Evolutionary conservation across 768 basidiomycete species (phyloP).

Genomic region (Mycena maculata): DNA sequence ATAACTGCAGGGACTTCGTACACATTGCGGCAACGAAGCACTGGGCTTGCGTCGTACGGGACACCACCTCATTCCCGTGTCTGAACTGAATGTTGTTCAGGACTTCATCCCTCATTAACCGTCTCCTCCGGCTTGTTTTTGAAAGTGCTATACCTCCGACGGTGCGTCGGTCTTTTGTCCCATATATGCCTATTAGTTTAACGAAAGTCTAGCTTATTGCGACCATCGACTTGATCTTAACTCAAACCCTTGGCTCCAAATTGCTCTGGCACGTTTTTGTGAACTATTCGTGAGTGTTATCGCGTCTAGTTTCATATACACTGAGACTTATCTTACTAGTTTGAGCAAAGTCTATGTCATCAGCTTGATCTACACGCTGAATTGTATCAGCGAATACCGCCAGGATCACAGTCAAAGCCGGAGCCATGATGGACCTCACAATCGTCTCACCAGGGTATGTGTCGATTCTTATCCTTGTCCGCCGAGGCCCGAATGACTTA

Average conservation of each 20-base stretch:
- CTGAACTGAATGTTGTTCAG: background rate
- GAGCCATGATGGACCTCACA: background rate
- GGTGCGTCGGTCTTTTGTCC: background rate
- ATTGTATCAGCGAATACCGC: slow-evolving; percentile 19
- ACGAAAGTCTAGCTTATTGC: slow-evolving; percentile 9
- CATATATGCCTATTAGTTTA: background rate
- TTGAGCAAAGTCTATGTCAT: slow-evolving; percentile 22
- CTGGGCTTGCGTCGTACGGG: background rate
- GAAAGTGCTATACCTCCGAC: slow-evolving; percentile 24
- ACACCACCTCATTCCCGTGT: background rate
- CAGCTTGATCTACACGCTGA: slow-evolving; percentile 17
- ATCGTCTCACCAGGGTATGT: background rate
- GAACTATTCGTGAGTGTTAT: slow-evolving; percentile 8
- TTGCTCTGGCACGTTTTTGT: slow-evolving; percentile 19
- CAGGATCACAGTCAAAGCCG: background rate
- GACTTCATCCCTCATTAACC: slow-evolving; percentile 12
- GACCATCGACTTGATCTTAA: slow-evolving; percentile 14
- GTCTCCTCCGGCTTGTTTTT: slow-evolving; percentile 17
- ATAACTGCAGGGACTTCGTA: slow-evolving; percentile 10
- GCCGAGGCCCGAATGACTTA: no score
- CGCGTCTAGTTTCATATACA: background rate
- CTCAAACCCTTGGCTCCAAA: slow-evolving; percentile 13
- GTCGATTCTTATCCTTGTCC: no score
- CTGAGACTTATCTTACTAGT: background rate
- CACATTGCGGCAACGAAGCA: background rate